Percentiles rank a stretch among this genome's conserved stretches.
Evolutionary conservation across 495 filamentous ascomycete species (phyloP).

Genomic region (Penicillium crystallinum): DNA sequence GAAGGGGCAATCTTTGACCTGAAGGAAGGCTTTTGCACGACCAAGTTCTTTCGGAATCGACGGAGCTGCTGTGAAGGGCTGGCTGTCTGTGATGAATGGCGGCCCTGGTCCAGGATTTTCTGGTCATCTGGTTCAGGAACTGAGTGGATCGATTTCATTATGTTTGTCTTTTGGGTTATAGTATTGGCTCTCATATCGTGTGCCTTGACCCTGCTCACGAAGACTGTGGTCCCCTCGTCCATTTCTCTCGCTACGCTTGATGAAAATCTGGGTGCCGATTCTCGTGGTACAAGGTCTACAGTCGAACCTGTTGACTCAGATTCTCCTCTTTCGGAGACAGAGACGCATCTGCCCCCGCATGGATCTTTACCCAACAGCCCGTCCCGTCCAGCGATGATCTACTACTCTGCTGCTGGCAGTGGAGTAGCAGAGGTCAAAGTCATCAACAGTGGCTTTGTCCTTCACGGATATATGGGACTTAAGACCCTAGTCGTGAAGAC

Average conservation of each 20-base stretch:
- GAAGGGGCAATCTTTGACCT: constrained; percentile 82
- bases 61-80: constrained; percentile 72
- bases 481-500: constrained; percentile 88
- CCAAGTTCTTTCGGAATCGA: constrained; percentile 64
- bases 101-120: constrained; percentile 68
- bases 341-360: constrained; percentile 16
- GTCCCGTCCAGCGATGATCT: constrained; percentile 67
- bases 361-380: constrained; percentile 24
- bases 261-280: constrained; percentile 60
- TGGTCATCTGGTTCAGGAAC: constrained; percentile 47
- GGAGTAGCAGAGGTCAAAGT: constrained; percentile 97
- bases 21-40: constrained; percentile 82
- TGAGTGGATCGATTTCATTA: constrained; percentile 63
- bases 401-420: constrained; percentile 93
- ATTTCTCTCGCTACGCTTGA: constrained; percentile 83
- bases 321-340: constrained; percentile 32
- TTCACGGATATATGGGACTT: constrained; percentile 90
- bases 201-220: constrained; percentile 75
- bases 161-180: constrained; percentile 68
- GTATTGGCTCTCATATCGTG: constrained; percentile 71
- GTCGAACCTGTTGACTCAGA: constrained; percentile 27
- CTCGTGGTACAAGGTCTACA: constrained; percentile 39
- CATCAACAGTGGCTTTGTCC: constrained; percentile 92
- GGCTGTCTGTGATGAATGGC: constrained; percentile 62
- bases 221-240: constrained; percentile 84